Base-by-base conservation (phyloP, 208 protist species). In the Trypanosoma scelopori region DNA sequence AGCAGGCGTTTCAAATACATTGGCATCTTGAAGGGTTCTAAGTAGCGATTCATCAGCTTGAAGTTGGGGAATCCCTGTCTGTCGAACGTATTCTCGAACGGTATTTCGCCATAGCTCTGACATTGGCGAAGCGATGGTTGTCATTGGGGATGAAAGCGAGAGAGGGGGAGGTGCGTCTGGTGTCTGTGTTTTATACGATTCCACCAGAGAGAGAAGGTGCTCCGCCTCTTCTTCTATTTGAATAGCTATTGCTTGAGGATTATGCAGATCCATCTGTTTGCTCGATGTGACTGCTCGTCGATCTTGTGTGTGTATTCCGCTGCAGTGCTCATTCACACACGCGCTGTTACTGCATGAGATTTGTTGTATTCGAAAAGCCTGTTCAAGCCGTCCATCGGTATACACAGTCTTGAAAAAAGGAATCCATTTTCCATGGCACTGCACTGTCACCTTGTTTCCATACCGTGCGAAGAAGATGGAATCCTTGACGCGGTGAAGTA, bases 391-490 rank as follows among this genome's bases (percentile, higher is more conserved):
- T 7, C 88, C 88, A 32, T 89, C 88, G 0, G 88, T 94, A 70
- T 91, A 94, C 7, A 92, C 25, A 5, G 88, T 94, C 64, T 94
- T 94, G 56, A 94, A 94, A 59, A 94, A 94, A 1, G 88, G 88
- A 79, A 92, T 87, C 79, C 82, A 90, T 59, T 65, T 89, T 23
- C 78, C 81, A 72, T 86, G 76, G 53, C 74, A 94, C 4, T 84
- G 78, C 22, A 94, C 88, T 3, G 88, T 94, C 3, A 94, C 88
- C 50, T 92, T 94, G 58, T 94, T 94, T 37, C 88, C 88, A 71
- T 92, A 94, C 15, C 85, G 76, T 1, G 88, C 88, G 59, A 92
- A 94, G 56, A 94, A 92, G 37, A 92, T 84, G 18, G 88, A 94
- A 71, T 94, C 88, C 56, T 91, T 92, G 46, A 92, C 76, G 15